Percentiles rank a stretch among this genome's conserved stretches.
These are phyloP conservation scores for Dionaea muscipula DNA, from an alignment of 179 eudicot species.

Conservation along the genomic window DNA sequence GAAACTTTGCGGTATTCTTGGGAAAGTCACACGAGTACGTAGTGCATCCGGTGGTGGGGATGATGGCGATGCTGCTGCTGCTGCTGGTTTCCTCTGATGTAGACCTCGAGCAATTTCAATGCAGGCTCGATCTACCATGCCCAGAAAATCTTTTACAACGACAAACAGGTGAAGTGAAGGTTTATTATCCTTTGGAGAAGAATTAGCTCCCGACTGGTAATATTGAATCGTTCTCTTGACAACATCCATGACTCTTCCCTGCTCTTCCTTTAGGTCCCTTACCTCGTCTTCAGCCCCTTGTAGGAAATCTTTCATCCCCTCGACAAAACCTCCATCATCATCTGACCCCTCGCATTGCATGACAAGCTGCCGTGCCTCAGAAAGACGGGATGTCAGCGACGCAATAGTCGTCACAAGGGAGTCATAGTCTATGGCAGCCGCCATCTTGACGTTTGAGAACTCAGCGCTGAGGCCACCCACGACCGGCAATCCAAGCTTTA, in stretches of 20 bases:
- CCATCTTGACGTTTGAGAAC: conserved; percentile 53
- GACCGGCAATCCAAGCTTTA: conserved; percentile 64
- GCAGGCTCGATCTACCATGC: conserved; percentile 70
- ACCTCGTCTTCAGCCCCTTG: conserved; percentile 47
- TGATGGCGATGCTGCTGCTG: conserved; percentile 17
- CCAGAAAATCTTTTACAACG: conserved; percentile 57
- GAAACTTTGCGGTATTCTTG: conserved; percentile 56
- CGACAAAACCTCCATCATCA: conserved; percentile 32
- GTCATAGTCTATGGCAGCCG: conserved; percentile 52
- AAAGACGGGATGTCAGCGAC: conserved; percentile 22
- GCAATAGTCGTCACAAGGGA: conserved; percentile 19
- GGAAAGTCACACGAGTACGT: conserved; percentile 52
- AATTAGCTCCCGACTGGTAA: conserved; percentile 68
- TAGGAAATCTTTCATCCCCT: conserved; percentile 48
- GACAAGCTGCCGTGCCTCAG: conserved; percentile 28
- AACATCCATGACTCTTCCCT: conserved; percentile 45
- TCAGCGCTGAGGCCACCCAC: conserved; percentile 70
- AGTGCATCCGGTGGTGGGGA: conserved; percentile 27
- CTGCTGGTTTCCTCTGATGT: conserved; percentile 10
- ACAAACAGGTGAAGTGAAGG: conserved; percentile 56
- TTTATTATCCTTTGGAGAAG: conserved; percentile 49
- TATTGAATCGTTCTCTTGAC: conserved; percentile 70
- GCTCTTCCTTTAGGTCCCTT: conserved; percentile 41
- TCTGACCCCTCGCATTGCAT: conserved; percentile 28
- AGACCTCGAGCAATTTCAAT: conserved; percentile 50